Base-by-base conservation (phyloP, 345 rosid genomes). In the Euclidium syriacum region DNA sequence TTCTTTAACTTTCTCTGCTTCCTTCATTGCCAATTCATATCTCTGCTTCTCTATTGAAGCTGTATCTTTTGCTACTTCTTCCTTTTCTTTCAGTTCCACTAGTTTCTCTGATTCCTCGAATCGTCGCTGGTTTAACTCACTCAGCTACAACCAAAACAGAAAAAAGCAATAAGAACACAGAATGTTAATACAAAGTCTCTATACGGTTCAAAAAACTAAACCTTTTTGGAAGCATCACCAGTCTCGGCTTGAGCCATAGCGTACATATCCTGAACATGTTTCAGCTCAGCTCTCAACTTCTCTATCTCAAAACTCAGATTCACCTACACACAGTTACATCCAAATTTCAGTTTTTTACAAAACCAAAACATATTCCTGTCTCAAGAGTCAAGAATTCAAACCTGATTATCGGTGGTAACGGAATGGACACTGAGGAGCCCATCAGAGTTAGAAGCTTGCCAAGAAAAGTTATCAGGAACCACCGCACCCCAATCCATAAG, bases 221-320 rank as follows among this genome's bases (percentile, higher is more conserved):
- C 98, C 98, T 83, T 85, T 39, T 81, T 70, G 6, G 96, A 85
- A 57, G 95, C 91, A 73, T 83, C 94, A 8, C 73, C 73, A 34
- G 86, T 78, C 75, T 92, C 98, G 55, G 72, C 80, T 56, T 82
- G 95, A 73, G 96, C 94, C 62, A 76, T 50, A 2, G 96, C 95
- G 36, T 89, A 81, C 78, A 87, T 85, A 48, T 87, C 96, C 34
- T 75, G 89, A 63, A 64, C 77, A 27, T 83, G 96, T 67, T 90
- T 87, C 33, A 92, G 89, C 66, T 89, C 96, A 20, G 73, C 70
- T 77, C 86, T 86, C 54, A 92, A 82, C 81, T 89, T 89, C 76
- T 92, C 95, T 58, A 92, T 67, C 95, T 92, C 96, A 63, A 82
- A 85, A 76, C 72, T 74, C 52, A 86, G 49, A 56, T 78, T 71